Evolutionary conservation across 768 basidiomycete genomes (phyloP), one percentile per base, ranked within the genome.

Genomic region (Boletus sp.): DNA sequence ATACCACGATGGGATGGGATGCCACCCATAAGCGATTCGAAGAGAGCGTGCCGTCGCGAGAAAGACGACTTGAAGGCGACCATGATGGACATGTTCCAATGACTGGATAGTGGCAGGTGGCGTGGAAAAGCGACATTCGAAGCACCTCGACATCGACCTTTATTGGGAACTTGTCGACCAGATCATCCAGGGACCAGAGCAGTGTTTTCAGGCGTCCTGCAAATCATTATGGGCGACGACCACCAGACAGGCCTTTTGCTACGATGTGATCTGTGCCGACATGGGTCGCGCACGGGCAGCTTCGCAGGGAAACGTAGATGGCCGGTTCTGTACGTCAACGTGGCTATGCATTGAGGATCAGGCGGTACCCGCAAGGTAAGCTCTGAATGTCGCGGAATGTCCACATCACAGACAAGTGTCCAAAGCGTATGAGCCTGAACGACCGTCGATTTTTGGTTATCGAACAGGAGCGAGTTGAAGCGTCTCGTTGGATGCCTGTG

Each of bases 11-110:
- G n/a, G n/a, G n/a, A n/a, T n/a, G n/a, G n/a, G n/a, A n/a, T n/a
- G n/a, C n/a, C n/a, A n/a, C n/a, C n/a, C n/a, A n/a, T n/a, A n/a
- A n/a, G n/a, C n/a, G n/a, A n/a, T n/a, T n/a, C n/a, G n/a, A n/a
- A n/a, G n/a, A n/a, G n/a, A n/a, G n/a, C n/a, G n/a, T n/a, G n/a
- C n/a, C n/a, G n/a, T n/a, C n/a, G n/a, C n/a, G n/a, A n/a, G n/a
- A n/a, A n/a, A n/a, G n/a, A n/a, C n/a, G n/a, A n/a, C n/a, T n/a
- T n/a, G n/a, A n/a, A n/a, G n/a, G 89, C 85, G 17, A 97, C 93
- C 0, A n/a, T n/a, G n/a, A 98, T 98, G 92, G 92, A 92, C 53
- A 95, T 95, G 93, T 93, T 97, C 71, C 90, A 90, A 72, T 83
- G 87, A 59, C 74, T 96, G n/a, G n/a, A n/a, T n/a, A n/a, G n/a